Evolutionary conservation across 2,329 filamentous ascomycete species (phyloP).

Genomic region (Periconia sp.): DNA sequence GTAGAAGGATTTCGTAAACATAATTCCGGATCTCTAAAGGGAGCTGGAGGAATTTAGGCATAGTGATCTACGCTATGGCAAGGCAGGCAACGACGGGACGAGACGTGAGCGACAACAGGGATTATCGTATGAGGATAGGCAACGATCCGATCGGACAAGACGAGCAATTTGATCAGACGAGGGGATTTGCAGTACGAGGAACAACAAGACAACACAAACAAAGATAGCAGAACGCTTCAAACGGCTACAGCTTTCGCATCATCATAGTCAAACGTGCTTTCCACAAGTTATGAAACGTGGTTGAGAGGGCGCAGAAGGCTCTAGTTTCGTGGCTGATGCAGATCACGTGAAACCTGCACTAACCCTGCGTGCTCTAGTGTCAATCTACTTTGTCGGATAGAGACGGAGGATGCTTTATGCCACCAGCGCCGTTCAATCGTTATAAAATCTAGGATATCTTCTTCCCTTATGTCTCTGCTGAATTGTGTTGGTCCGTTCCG

Average conservation of each 20-base stretch:
- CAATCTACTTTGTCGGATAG: background rate
- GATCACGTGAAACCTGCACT: background rate
- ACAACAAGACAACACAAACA: background rate
- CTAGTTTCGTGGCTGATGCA: background rate
- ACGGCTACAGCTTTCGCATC: background rate
- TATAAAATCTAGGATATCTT: background rate
- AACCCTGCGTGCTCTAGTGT: background rate
- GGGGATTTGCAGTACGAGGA: constrained; percentile 1
- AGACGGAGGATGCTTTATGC: background rate
- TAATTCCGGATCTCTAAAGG: constrained; percentile 31
- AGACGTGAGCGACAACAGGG: constrained; percentile 12
- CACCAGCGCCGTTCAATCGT: background rate
- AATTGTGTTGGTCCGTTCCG: background rate
- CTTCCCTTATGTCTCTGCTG: background rate
- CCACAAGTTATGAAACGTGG: background rate
- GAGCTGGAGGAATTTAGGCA: constrained; percentile 34
- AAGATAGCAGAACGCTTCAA: constrained; percentile 1
- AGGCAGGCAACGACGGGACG: background rate
- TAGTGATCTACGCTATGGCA: constrained; percentile 5
- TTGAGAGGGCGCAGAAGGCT: background rate
- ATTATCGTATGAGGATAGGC: constrained; percentile 6
- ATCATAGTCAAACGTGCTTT: background rate
- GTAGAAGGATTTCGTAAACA: constrained; percentile 28
- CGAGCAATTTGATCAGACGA: constrained; percentile 1
- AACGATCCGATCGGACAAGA: constrained; percentile 10